These are phyloP conservation scores for Pyronema omphalodes DNA, from an alignment of 495 filamentous ascomycete species.

Conservation along the genomic window DNA sequence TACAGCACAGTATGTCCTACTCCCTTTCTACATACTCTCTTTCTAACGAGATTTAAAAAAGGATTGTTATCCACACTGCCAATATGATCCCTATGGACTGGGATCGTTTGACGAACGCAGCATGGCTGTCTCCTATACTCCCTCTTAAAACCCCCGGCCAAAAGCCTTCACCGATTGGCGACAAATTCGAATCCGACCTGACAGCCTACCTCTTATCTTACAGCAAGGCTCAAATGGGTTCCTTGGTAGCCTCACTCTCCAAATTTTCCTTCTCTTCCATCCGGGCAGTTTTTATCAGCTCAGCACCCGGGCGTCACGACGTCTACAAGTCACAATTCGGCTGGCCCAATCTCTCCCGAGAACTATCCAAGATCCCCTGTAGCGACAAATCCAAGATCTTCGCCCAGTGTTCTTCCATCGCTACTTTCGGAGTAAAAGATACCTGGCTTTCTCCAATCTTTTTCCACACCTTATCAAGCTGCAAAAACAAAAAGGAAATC, in stretches of 20 bases:
- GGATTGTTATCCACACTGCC: constrained; percentile 67
- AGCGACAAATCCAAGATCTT: constrained; percentile 31
- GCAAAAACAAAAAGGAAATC: constrained; percentile 11
- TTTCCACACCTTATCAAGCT: constrained; percentile 27
- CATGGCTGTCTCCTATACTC: constrained; percentile 63
- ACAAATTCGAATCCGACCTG: constrained; percentile 57
- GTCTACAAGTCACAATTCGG: constrained; percentile 32
- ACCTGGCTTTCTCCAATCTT: constrained; percentile 62
- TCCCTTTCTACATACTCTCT: not conserved
- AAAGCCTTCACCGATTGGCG: constrained; percentile 37
- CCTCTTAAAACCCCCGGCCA: constrained; percentile 26
- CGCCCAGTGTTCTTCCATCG: constrained; percentile 66
- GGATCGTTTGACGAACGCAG: constrained; percentile 70
- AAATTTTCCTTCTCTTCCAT: constrained; percentile 53
- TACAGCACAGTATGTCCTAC: constrained; percentile 39
- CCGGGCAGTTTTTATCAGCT: constrained; percentile 56
- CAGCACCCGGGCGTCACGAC: constrained; percentile 49
- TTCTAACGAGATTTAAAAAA: constrained; percentile 9
- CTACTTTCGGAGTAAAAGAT: constrained; percentile 53
- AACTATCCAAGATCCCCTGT: constrained; percentile 36
- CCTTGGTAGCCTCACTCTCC: constrained; percentile 37
- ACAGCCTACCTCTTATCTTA: constrained; percentile 57
- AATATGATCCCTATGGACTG: constrained; percentile 80
- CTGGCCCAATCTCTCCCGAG: constrained; percentile 47
- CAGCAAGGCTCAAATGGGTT: constrained; percentile 34